phyloP scores from a whole-genome alignment of 2,329 filamentous ascomycete species.

The Sclerotiophoma versabilis region DNA sequence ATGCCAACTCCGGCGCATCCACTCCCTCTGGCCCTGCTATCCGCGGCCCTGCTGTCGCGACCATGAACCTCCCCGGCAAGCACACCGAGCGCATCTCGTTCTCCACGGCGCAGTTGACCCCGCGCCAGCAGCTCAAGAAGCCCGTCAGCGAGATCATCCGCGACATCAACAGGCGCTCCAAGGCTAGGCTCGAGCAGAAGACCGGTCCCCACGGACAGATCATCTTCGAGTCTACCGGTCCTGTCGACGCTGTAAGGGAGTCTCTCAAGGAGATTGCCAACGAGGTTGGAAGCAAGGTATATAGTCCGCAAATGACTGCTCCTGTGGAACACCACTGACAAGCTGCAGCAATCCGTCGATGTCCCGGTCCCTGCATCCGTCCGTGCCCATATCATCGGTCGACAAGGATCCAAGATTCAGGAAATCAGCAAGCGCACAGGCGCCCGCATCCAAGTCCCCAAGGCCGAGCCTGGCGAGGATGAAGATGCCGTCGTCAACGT shows the following conservation, averaged over 20 bases:
- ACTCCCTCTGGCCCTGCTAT: conserved; percentile 62
- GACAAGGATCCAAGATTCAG: conserved; percentile 88
- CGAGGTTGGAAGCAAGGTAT: conserved; percentile 85
- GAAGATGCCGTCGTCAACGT: conserved; percentile 83
- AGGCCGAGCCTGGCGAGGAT: conserved; percentile 80
- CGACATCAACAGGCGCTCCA: conserved; percentile 91
- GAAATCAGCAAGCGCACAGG: conserved; percentile 88
- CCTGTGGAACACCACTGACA: conserved; percentile 15
- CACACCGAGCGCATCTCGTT: conserved; percentile 79
- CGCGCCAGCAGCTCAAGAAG: conserved; percentile 79
- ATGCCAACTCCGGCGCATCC: conserved; percentile 64
- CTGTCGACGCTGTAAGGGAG: conserved; percentile 82
- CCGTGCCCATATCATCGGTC: conserved; percentile 90
- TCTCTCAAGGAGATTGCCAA: conserved; percentile 88
- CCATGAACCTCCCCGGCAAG: conserved; percentile 81
- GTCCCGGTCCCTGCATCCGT: conserved; percentile 84
- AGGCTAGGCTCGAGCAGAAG: conserved; percentile 81
- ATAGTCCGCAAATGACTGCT: conserved; percentile 23
- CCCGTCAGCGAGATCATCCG: conserved; percentile 84
- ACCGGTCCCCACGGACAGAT: conserved; percentile 74
- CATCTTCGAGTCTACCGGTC: conserved; percentile 85
- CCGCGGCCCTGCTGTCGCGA: conserved; percentile 57
- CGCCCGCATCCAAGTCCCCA: conserved; percentile 88
- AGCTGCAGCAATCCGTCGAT: conserved; percentile 67
- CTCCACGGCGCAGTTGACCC: conserved; percentile 76